These are phyloP conservation scores for Ustilago nuda DNA, from an alignment of 1,284 basidiomycete species.

Conservation along the genomic window DNA sequence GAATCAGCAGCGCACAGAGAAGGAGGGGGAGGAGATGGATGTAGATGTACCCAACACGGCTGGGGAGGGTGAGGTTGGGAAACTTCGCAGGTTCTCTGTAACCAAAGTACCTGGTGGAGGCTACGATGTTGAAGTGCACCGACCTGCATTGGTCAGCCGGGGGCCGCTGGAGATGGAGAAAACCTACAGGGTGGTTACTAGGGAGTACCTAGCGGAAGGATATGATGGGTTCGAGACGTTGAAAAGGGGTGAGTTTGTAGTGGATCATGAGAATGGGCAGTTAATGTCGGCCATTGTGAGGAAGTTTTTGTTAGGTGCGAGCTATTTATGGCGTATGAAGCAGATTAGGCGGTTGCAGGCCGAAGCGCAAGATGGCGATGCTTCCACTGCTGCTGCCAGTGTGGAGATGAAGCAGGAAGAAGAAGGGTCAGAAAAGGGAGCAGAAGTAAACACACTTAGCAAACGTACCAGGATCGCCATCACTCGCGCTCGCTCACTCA, in stretches of 20 bases:
- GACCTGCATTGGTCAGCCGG: slow-evolving; percentile 32
- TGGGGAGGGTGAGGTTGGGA: slow-evolving; percentile 19
- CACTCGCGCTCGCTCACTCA: slow-evolving; percentile 31
- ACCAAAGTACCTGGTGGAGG: slow-evolving; percentile 36
- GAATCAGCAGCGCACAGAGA: background rate
- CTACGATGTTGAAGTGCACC: slow-evolving; percentile 50
- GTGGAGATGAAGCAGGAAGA: background rate
- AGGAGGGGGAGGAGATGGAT: slow-evolving; percentile 30
- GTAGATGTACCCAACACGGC: slow-evolving; percentile 14
- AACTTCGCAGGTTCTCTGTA: slow-evolving; percentile 29
- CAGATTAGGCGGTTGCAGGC: slow-evolving; percentile 39
- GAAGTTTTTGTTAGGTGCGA: slow-evolving; percentile 80
- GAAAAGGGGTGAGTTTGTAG: slow-evolving; percentile 77
- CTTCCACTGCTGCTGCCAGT: background rate
- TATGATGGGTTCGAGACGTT: slow-evolving; percentile 83
- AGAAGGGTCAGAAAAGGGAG: background rate
- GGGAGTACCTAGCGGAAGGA: slow-evolving; percentile 78
- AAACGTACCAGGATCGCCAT: slow-evolving; percentile 34
- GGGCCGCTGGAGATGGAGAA: slow-evolving; percentile 51
- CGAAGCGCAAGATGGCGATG: background rate
- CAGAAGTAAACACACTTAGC: slow-evolving; percentile 20
- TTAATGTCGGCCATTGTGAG: slow-evolving; percentile 84
- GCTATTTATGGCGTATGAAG: slow-evolving; percentile 60
- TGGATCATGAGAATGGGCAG: slow-evolving; percentile 86
- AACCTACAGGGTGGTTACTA: slow-evolving; percentile 79